Percentiles rank a stretch among this genome's conserved stretches.
Conservation (phyloP, 148 eudicot genomes). For the Linanthus parryae region DNA sequence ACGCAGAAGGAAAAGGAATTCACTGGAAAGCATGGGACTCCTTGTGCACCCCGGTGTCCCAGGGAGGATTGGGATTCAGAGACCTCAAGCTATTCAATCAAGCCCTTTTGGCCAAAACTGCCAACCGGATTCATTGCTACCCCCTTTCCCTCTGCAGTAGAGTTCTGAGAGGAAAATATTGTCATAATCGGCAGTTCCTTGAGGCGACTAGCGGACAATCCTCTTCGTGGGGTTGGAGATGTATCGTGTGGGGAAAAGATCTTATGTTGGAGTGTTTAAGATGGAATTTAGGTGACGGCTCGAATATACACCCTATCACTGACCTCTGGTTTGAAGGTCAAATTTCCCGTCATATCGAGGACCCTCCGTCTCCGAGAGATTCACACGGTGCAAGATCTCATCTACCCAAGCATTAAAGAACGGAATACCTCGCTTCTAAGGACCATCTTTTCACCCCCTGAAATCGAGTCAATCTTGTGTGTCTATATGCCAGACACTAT, state of each 20-base stretch:
- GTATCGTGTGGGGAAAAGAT: not conserved
- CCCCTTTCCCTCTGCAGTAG: not conserved
- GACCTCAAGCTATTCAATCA: not conserved
- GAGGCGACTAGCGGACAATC: not conserved
- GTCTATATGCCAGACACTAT: not conserved
- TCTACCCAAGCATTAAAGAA: not conserved
- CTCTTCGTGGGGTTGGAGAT: not conserved
- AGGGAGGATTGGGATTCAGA: not conserved
- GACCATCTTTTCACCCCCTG: not conserved
- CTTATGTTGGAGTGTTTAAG: not conserved
- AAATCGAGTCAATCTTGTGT: not conserved
- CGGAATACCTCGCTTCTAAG: not conserved
- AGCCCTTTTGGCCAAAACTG: not conserved
- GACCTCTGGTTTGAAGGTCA: not conserved
- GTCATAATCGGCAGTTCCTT: not conserved
- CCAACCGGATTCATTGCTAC: too few species aligned
- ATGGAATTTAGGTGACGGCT: not conserved
- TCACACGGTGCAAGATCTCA: not conserved
- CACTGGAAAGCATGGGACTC: not conserved
- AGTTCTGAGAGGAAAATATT: not conserved
- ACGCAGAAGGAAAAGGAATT: not conserved
- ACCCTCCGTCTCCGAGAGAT: not conserved
- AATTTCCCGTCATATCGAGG: not conserved
- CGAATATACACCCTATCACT: not conserved
- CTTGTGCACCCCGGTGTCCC: not conserved